Evolutionary conservation across 2,329 filamentous ascomycete genomes (phyloP).

Genomic region (Trichoderma atrobrunneum): DNA sequence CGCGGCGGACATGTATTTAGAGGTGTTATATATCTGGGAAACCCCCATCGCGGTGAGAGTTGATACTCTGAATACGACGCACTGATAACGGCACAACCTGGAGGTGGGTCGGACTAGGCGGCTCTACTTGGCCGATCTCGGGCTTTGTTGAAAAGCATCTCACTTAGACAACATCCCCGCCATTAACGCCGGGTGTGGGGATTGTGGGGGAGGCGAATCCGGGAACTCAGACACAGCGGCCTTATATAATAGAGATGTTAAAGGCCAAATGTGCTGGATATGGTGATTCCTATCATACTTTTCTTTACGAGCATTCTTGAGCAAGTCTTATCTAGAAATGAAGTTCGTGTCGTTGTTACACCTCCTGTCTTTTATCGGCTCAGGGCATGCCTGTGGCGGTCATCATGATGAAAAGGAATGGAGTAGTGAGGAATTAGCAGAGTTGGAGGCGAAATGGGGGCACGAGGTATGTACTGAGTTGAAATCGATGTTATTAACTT

Average conservation of each 20-base stretch:
- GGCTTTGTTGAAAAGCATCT: background rate
- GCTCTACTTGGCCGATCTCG: slow-evolving; percentile 4
- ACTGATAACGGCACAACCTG: background rate
- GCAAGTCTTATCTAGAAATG: background rate
- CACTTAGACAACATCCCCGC: background rate
- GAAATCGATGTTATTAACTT: background rate
- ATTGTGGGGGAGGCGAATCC: background rate
- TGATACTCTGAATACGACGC: background rate
- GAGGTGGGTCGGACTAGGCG: background rate
- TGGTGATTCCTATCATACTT: background rate
- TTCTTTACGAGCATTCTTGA: background rate
- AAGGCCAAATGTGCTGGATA: background rate
- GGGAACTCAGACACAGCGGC: background rate
- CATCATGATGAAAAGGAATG: slow-evolving; percentile 42
- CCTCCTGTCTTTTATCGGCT: background rate
- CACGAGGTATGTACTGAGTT: slow-evolving; percentile 45
- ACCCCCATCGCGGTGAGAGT: background rate
- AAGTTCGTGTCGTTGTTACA: background rate
- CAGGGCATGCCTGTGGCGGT: slow-evolving; percentile 17
- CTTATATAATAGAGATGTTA: background rate
- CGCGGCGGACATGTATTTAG: background rate
- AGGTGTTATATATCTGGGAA: background rate
- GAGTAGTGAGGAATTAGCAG: slow-evolving; percentile 49
- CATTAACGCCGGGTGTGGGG: slow-evolving; percentile 6
- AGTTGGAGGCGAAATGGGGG: slow-evolving; percentile 58